Percentiles rank a stretch among this genome's conserved stretches.
These are phyloP conservation scores for Plasmodium fragile DNA, from an alignment of 169 alveolate genomes.

Conservation along the genomic window DNA sequence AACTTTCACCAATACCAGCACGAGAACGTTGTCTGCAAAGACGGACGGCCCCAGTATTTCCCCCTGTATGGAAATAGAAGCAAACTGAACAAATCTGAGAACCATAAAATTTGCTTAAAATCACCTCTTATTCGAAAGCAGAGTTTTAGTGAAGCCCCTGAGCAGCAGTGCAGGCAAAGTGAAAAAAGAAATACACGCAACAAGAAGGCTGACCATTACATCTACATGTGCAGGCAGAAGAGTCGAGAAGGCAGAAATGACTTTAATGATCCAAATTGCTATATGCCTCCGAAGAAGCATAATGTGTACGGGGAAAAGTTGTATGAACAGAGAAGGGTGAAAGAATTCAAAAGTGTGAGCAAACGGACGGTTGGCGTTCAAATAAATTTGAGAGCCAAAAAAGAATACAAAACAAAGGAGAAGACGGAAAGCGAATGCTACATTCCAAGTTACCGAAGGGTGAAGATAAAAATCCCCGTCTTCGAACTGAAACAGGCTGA, in stretches of 20 bases:
- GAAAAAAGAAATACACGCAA: background rate
- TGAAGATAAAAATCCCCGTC: slow-evolving; percentile 36
- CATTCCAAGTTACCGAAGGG: background rate
- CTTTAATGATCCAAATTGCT: background rate
- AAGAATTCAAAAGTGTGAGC: background rate
- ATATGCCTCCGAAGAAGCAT: background rate
- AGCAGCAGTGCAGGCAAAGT: background rate
- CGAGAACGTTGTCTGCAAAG: background rate
- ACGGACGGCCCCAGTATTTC: background rate
- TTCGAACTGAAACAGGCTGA: slow-evolving; percentile 6
- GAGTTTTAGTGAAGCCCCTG: background rate
- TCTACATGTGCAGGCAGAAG: background rate
- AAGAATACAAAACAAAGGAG: slow-evolving; percentile 12
- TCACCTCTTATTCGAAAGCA: background rate
- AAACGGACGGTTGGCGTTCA: slow-evolving; percentile 25
- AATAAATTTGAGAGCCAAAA: slow-evolving; percentile 15
- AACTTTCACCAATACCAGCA: background rate
- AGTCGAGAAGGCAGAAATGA: background rate
- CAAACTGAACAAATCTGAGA: background rate
- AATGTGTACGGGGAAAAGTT: background rate
- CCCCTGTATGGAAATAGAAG: background rate
- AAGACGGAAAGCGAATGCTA: slow-evolving; percentile 1
- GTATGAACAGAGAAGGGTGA: background rate
- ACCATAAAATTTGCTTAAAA: background rate
- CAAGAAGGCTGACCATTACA: background rate